Evolutionary conservation across 768 basidiomycete genomes (phyloP), one percentile per base, ranked within the genome.

Genomic region (Podaxis sp.): DNA sequence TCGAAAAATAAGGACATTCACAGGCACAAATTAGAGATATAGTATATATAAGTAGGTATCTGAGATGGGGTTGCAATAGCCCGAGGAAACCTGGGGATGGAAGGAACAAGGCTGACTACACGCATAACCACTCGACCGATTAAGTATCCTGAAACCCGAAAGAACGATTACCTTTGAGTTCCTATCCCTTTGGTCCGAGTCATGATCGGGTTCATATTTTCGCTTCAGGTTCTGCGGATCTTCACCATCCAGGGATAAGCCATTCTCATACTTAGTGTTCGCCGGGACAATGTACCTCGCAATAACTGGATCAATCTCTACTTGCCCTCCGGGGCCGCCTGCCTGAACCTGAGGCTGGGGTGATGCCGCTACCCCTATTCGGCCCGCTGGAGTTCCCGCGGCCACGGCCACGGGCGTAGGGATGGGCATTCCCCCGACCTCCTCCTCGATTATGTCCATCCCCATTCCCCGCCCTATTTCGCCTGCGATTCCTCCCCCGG

Each of bases 401-500:
- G 38, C 51, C 51, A 12, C 38, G 57, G 36, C 47, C 49, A 22
- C 47, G 59, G 13, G 51, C 51, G 33, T 53, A 41, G 59, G 50
- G 38, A 29, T 60, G 51, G 24, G 51, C 38, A 40, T 24, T 33
- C 33, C 33, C 33, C 33, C 33, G 33, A 33, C 8, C 33, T 2
- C 33, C 2, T 33, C 33, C 33, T 33, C 33, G 33, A 33, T 11
- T 12, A n/a, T 59, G 6, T 9, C 22, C n/a, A 51, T 22, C 19
- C 17, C 25, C 37, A 37, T 52, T 11, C 51, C 51, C 12, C 5
- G 40, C 19, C 25, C 59, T 33, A 22, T 41, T 6, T 37, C 37
- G 17, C n/a, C 19, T 19, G 19, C 57, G 46, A 1, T 40, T 47
- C 40, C 29, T 37, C n/a, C 24, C n/a, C 38, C 51, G 29, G 49